Percentiles rank a stretch among this genome's conserved stretches.
phyloP scores from a whole-genome alignment of 1,284 basidiomycete genomes.

The Agroathelia rolfsii region DNA sequence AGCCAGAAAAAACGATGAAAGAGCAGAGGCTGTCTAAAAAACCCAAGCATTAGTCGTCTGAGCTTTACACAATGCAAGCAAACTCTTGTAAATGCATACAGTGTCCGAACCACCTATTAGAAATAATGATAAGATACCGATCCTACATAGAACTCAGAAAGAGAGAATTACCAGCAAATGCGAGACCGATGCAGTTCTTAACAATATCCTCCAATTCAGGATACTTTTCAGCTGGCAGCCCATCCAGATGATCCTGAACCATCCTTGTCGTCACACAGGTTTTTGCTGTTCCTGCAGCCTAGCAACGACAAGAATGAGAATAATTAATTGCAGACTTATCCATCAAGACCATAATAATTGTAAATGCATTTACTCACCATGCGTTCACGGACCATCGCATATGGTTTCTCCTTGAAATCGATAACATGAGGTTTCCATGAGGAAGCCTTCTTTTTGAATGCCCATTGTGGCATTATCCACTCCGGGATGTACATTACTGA shows the following conservation, averaged over 20 bases:
- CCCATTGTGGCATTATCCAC: slow-evolving; percentile 24
- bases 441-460: slow-evolving; percentile 19
- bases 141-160: background rate
- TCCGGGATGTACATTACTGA: slow-evolving; percentile 6
- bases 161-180: no score
- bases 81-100: slow-evolving; percentile 9
- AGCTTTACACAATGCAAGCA: no score
- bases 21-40: slow-evolving; percentile 27
- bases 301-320: background rate
- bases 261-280: slow-evolving; percentile 13
- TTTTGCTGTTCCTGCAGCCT: slow-evolving; percentile 11
- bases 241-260: slow-evolving; percentile 10
- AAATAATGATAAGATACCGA: background rate
- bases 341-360: no score
- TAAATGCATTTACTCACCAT: slow-evolving; percentile 10
- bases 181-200: slow-evolving; percentile 14
- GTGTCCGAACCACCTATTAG: slow-evolving; percentile 18
- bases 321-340: no score
- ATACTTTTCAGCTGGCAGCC: slow-evolving; percentile 1
- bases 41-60: no score
- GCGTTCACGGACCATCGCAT: slow-evolving; percentile 11
- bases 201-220: slow-evolving; percentile 13
- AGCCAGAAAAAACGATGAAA: slow-evolving; percentile 30
- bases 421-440: slow-evolving; percentile 11
- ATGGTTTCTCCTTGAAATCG: slow-evolving; percentile 15